These are phyloP conservation scores for Cutaneotrichosporon curvatum DNA, from an alignment of 1,284 basidiomycete genomes.

Conservation along the genomic window DNA sequence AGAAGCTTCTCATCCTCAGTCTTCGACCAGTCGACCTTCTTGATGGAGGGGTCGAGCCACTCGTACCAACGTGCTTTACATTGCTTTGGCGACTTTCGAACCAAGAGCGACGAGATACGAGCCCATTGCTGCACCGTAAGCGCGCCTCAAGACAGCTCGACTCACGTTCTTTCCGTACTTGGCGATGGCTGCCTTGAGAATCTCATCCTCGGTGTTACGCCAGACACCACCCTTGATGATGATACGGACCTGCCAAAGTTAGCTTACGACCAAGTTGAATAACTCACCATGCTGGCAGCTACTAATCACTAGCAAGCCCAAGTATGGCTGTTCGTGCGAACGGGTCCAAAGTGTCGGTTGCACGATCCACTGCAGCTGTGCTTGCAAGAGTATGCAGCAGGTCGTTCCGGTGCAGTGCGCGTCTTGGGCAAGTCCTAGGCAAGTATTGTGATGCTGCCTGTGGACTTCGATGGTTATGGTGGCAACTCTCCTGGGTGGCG, in stretches of 20 bases:
- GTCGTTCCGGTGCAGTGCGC: too few species aligned
- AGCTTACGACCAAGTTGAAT: background rate
- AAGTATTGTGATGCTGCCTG: too few species aligned
- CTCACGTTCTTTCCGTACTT: constrained; percentile 92
- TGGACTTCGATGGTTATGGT: too few species aligned
- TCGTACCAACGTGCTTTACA: constrained; percentile 99
- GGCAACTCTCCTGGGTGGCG: too few species aligned
- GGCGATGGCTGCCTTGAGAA: constrained; percentile 92
- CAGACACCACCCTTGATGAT: constrained; percentile 84
- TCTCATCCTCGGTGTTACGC: constrained; percentile 68
- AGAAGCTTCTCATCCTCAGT: constrained; percentile 98
- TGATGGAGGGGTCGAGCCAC: constrained; percentile 99
- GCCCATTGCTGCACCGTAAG: constrained; percentile 59
- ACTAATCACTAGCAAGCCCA: too few species aligned
- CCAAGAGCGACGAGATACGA: constrained; percentile 93
- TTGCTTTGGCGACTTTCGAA: constrained; percentile 98
- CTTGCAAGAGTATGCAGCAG: too few species aligned
- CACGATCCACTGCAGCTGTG: too few species aligned
- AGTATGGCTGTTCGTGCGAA: too few species aligned
- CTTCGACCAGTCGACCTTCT: constrained; percentile 99
- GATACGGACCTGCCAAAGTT: constrained; percentile 59
- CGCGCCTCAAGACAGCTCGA: constrained; percentile 4
- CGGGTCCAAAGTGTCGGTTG: too few species aligned
- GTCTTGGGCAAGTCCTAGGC: too few species aligned
- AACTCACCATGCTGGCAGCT: constrained; percentile 1